These are phyloP conservation scores for Solanum medicagineum DNA, from an alignment of 257 asterid genomes.

Conservation along the genomic window DNA sequence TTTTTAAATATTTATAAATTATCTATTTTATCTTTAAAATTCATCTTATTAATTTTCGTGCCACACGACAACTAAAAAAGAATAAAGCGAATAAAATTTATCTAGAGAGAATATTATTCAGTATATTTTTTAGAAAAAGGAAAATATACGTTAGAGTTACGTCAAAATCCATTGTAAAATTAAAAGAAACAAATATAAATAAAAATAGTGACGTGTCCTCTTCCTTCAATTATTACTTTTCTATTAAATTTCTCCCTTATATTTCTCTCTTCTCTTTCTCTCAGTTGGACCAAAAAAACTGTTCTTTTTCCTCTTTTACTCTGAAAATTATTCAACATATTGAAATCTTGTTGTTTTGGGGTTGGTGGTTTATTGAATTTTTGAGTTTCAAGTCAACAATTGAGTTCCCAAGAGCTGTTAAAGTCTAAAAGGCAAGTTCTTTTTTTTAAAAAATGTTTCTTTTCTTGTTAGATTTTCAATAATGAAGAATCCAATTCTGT, in stretches of 20 bases:
- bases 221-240: constrained; percentile 6
- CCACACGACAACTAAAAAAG: no score
- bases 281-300: background rate
- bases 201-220: constrained; percentile 33
- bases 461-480: background rate
- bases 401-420: background rate
- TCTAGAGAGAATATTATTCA: no score
- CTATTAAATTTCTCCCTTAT: background rate
- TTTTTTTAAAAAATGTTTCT: background rate
- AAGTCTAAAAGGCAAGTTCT: constrained; percentile 3
- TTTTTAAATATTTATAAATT: no score
- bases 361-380: background rate
- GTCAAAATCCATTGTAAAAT: no score
- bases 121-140: background rate
- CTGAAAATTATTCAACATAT: background rate
- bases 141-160: background rate
- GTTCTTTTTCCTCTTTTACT: background rate
- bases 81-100: no score
- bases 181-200: background rate
- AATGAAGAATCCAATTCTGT: background rate
- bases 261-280: background rate
- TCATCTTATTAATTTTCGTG: no score
- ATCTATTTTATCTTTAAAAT: no score
- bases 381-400: background rate
- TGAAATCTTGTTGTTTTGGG: background rate